Percentiles rank a stretch among this genome's conserved stretches.
Conservation (phyloP, 2,329 filamentous ascomycete genomes). For the Penicillium polonicum region DNA sequence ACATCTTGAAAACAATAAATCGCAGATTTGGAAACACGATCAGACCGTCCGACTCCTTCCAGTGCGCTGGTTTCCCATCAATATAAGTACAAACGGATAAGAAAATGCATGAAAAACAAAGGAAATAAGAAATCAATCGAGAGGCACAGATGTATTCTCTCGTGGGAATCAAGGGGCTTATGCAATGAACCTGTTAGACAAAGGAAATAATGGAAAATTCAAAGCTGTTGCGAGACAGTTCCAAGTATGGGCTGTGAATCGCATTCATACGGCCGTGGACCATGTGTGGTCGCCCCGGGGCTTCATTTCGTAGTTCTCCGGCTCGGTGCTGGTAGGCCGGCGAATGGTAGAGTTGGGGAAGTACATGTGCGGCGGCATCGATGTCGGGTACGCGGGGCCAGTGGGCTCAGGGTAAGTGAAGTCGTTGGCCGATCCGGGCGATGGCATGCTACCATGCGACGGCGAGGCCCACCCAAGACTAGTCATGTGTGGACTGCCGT, state of each 20-base stretch:
- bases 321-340: conserved; percentile 73
- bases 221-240: background rate
- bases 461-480: conserved; percentile 85
- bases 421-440: conserved; percentile 67
- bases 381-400: conserved; percentile 50
- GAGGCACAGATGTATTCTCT: conserved; percentile 13
- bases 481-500: conserved; percentile 80
- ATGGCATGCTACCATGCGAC: conserved; percentile 68
- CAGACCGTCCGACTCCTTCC: conserved; percentile 14
- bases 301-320: conserved; percentile 64
- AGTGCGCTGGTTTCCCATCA: conserved; percentile 10
- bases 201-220: conserved; percentile 19
- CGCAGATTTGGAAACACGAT: conserved; percentile 12
- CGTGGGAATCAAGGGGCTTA: conserved; percentile 27
- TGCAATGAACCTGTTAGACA: conserved; percentile 24
- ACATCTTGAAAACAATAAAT: conserved; percentile 15
- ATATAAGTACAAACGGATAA: conserved; percentile 16
- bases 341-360: conserved; percentile 68
- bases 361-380: conserved; percentile 63
- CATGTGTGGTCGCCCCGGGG: conserved; percentile 43
- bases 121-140: conserved; percentile 18
- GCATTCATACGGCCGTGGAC: conserved; percentile 37
- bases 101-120: conserved; percentile 14
- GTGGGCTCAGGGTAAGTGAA: conserved; percentile 79
- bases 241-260: background rate